Conservation (phyloP, 495 filamentous ascomycete genomes). For the Xylaria flabelliformis region DNA sequence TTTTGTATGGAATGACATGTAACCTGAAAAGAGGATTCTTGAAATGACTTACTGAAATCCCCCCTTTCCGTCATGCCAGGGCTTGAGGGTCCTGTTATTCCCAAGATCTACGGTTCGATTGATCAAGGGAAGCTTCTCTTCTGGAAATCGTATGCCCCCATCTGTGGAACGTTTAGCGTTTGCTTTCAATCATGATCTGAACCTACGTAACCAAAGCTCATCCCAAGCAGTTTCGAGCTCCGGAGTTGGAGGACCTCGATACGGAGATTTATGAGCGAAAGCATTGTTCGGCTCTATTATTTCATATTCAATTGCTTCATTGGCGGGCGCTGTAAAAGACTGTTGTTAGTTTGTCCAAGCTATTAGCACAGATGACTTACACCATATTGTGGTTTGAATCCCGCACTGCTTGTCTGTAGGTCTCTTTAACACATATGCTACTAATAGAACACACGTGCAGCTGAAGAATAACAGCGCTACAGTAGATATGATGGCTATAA, state of each 20-base stretch:
- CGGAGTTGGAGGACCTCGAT: slow-evolving; percentile 10
- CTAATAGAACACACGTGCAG: neutral
- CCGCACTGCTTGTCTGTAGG: slow-evolving; percentile 4
- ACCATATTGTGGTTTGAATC: slow-evolving; percentile 9
- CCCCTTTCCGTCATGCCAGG: slow-evolving; percentile 17
- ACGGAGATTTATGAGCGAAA: slow-evolving; percentile 7
- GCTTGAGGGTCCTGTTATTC: slow-evolving; percentile 4
- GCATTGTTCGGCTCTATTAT: neutral
- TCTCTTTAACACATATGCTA: neutral
- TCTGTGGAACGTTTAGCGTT: neutral
- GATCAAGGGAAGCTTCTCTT: neutral
- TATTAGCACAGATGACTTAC: neutral
- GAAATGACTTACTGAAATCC: slow-evolving; percentile 8
- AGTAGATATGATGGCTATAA: neutral
- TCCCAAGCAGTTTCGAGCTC: slow-evolving; percentile 13
- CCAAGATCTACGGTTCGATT: slow-evolving; percentile 3
- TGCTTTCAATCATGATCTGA: neutral
- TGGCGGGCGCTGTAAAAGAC: neutral
- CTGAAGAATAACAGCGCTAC: neutral
- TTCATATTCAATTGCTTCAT: slow-evolving; percentile 10
- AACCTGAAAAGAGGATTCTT: neutral
- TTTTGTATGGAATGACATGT: too few relatives aligned
- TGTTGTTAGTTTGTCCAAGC: neutral
- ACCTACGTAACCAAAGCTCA: neutral
- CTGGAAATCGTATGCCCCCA: neutral